Evolutionary conservation across 176 grass and related monocot genomes (phyloP), one percentile per base, ranked within the genome.

Genomic region (Carex pumila): DNA sequence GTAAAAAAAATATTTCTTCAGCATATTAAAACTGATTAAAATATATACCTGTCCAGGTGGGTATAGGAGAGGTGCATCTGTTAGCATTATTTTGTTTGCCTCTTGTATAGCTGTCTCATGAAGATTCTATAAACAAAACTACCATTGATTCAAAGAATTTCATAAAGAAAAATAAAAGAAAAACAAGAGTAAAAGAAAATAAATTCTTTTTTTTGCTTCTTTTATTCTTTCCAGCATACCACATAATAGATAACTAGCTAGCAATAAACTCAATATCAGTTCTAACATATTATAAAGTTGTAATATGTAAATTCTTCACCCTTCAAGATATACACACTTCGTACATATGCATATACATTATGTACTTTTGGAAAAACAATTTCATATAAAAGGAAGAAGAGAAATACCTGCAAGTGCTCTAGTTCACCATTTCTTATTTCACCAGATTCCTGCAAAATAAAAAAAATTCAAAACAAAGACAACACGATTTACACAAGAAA

Each of bases 11-110:
- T 58, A 45, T n/a, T 12, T 71, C 67, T 43, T 69, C 64, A 59
- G 22, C 52, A 80, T 25, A 12, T 79, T n/a, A 19, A 25, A 65
- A 31, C 61, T 80, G 43, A 81, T 79, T 74, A 76, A 67, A 84
- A 85, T 18, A 47, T 61, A 80, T 87, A 98, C 95, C 92, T 98
- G 95, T 60, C 91, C 95, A 86, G 95, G 92, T 77, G 92, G 77
- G 78, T 91, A 98, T 15, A 98, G 91, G 87, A 98, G 92, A 88
- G 95, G 95, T 81, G 89, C 89, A 82, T 98, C 92, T 77, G 91
- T 98, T 71, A 98, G 79, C 92, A 98, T 95, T 83, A 98, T 91
- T 91, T 83, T 93, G 82, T 98, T 92, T 89, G 82, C 89, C 78
- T 93, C 75, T 52, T 22, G 80, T 74, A 90, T 84, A 5, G 89